Percentiles rank a stretch among this genome's conserved stretches.
phyloP scores from a whole-genome alignment of 2,329 filamentous ascomycete genomes.

The Paradendryphiella salina region DNA sequence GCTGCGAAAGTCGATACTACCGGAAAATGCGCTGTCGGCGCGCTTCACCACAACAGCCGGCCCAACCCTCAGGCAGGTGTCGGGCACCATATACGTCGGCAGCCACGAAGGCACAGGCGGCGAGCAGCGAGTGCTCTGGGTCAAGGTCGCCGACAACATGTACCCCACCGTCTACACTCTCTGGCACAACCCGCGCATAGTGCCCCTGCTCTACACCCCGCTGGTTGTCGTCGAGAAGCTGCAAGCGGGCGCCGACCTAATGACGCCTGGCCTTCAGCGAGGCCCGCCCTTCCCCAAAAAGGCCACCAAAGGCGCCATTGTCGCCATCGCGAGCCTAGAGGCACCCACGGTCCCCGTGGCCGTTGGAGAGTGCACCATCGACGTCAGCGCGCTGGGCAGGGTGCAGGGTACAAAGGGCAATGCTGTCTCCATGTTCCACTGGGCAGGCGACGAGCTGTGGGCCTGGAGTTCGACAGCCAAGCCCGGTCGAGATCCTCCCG shows the following conservation, averaged over 20 bases:
- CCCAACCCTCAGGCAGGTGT: constrained; percentile 62
- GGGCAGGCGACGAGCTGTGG: constrained; percentile 72
- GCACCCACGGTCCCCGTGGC: constrained; percentile 64
- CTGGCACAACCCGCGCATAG: constrained; percentile 64
- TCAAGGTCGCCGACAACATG: constrained; percentile 62
- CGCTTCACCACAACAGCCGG: constrained; percentile 68
- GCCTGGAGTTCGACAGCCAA: constrained; percentile 60
- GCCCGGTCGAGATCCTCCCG: constrained; percentile 58
- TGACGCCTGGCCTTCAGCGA: constrained; percentile 68
- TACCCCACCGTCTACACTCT: constrained; percentile 66
- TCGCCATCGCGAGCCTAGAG: constrained; percentile 65
- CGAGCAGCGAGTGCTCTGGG: constrained; percentile 66
- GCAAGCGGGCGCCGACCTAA: constrained; percentile 66
- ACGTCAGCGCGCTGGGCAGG: constrained; percentile 58
- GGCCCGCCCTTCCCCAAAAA: constrained; percentile 65
- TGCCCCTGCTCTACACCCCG: constrained; percentile 67
- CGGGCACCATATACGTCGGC: constrained; percentile 67
- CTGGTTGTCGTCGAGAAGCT: constrained; percentile 65
- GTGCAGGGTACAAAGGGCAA: constrained; percentile 66
- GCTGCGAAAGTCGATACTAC: constrained; percentile 63
- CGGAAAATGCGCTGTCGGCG: constrained; percentile 64
- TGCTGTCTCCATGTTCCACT: constrained; percentile 67
- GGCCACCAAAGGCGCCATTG: constrained; percentile 63
- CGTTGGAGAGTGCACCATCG: constrained; percentile 67
- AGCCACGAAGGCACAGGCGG: constrained; percentile 55